A percentile compares a stretch with the other conserved stretches of the same genome.
These are phyloP conservation scores for Psidium friedrichsthalianum DNA, from an alignment of 345 rosid species.

Conservation along the genomic window DNA sequence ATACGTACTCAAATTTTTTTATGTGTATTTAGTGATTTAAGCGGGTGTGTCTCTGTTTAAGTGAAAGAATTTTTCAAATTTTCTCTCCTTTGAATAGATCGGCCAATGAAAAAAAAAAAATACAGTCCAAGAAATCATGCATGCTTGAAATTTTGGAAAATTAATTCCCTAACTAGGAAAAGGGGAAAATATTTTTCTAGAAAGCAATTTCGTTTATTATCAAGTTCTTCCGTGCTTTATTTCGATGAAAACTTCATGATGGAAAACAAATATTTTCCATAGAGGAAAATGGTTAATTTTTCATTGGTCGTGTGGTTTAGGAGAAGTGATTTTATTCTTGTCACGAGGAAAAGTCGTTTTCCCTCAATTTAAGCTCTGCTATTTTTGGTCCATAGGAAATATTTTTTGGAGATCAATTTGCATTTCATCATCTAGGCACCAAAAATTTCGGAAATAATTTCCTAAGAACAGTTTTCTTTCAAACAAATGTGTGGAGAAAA, in stretches of 20 bases:
- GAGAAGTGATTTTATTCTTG: not conserved
- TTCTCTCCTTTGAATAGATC: not conserved
- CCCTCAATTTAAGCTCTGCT: not conserved
- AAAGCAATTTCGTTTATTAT: not conserved
- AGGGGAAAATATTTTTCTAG: not conserved
- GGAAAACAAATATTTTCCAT: not conserved
- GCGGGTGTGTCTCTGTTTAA: not conserved
- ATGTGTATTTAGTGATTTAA: not conserved
- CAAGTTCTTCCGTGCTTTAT: not conserved
- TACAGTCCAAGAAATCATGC: too few species aligned
- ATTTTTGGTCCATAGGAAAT: not conserved
- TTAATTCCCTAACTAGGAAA: not conserved
- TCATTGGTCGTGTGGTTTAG: not conserved
- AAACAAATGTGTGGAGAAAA: not conserved
- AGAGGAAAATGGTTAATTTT: not conserved
- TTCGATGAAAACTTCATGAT: not conserved
- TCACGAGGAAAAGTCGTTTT: not conserved
- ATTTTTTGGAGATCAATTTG: not conserved
- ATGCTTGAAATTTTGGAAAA: not conserved
- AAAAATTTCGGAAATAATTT: not conserved
- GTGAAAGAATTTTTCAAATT: not conserved
- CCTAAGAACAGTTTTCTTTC: fast-evolving
- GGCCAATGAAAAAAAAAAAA: too few species aligned
- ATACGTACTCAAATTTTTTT: not conserved
- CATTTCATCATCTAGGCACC: not conserved